Percentiles rank a stretch among this genome's conserved stretches.
Evolutionary conservation across 1,284 basidiomycete genomes (phyloP).

Genomic region (Mycena citricolor): DNA sequence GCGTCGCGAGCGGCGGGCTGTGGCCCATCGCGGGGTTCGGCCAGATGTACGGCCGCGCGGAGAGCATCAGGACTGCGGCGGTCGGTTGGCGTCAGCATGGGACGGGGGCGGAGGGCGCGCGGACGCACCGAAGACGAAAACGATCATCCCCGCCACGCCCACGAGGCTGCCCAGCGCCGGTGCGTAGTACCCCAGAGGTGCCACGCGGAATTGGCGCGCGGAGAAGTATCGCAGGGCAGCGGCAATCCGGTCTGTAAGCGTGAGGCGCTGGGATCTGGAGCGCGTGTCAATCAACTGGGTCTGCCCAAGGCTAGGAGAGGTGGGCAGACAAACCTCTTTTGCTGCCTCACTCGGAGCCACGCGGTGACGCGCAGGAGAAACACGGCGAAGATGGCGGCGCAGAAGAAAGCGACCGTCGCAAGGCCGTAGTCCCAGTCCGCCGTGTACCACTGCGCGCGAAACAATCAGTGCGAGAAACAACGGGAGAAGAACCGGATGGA

Average conservation of each 20-base stretch:
- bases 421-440: constrained; percentile 36
- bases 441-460: constrained; percentile 27
- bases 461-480: constrained; percentile 6
- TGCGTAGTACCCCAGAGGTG: constrained; percentile 30
- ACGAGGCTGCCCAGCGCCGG: constrained; percentile 34
- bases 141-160: constrained; percentile 30
- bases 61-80: constrained; percentile 31
- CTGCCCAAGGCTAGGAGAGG: background rate
- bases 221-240: constrained; percentile 28
- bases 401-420: constrained; percentile 34
- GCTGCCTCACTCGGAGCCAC: constrained; percentile 2
- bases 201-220: constrained; percentile 29
- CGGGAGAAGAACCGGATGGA: background rate
- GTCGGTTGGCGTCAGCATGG: background rate
- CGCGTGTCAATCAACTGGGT: background rate
- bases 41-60: constrained; percentile 37
- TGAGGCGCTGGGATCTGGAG: background rate
- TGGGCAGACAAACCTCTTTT: background rate
- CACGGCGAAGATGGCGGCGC: constrained; percentile 26
- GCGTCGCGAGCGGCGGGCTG: constrained; percentile 38
- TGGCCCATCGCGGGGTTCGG: constrained; percentile 35
- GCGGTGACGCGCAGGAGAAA: constrained; percentile 13
- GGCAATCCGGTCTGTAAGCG: constrained; percentile 23
- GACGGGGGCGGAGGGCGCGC: background rate
- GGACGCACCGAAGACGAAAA: constrained; percentile 33